Conservation (phyloP, 768 basidiomycete species). For the Rhodocollybia butyracea region DNA sequence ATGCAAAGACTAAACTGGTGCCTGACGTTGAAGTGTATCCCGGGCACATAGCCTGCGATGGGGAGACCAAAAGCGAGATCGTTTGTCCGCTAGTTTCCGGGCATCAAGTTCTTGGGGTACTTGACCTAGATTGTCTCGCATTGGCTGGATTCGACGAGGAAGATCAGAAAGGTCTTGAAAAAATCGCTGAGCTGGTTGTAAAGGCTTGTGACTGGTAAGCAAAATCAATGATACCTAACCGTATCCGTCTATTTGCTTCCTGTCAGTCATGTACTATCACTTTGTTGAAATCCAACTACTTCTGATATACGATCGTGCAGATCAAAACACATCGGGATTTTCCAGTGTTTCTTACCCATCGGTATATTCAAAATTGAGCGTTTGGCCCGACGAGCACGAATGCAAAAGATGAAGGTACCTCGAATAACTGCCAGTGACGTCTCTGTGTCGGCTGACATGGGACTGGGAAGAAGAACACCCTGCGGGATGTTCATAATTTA, state of each 20-base stretch:
- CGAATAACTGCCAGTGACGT: too few species aligned
- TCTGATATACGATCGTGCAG: too few species aligned
- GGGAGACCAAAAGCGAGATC: conserved; percentile 86
- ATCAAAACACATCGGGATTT: too few species aligned
- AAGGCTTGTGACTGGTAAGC: conserved; percentile 61
- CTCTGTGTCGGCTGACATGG: too few species aligned
- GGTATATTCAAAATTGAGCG: too few species aligned
- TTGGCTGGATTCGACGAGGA: conserved; percentile 70
- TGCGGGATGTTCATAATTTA: too few species aligned
- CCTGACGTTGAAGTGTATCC: conserved; percentile 77
- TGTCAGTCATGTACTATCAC: too few species aligned
- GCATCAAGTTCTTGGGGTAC: conserved; percentile 46
- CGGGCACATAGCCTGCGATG: conserved; percentile 94
- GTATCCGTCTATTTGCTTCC: not conserved
- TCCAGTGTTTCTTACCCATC: too few species aligned
- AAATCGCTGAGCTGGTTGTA: conserved; percentile 64
- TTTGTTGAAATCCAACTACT: too few species aligned
- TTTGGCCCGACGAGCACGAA: too few species aligned
- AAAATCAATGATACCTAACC: not conserved
- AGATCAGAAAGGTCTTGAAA: conserved; percentile 75
- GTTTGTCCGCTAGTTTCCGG: conserved; percentile 69
- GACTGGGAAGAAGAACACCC: too few species aligned
- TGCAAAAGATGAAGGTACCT: too few species aligned
- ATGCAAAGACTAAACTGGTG: conserved; percentile 59
- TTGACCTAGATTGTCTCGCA: conserved; percentile 86